These are phyloP conservation scores for Epichloe gansuensis DNA, from an alignment of 2,329 filamentous ascomycete genomes.

Conservation along the genomic window DNA sequence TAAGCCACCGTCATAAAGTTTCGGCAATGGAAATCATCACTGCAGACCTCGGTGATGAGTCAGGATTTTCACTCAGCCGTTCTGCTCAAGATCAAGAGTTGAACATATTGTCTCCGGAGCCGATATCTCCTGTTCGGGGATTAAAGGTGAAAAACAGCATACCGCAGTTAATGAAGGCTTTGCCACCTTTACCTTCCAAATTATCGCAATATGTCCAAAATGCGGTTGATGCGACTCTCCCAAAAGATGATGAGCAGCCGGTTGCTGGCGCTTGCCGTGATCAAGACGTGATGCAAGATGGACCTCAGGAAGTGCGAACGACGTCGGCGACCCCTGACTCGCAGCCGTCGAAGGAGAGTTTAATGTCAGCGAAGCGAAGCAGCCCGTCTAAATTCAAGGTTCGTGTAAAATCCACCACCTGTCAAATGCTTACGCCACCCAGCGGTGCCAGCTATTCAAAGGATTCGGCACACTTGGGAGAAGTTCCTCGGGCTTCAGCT, in stretches of 20 bases:
- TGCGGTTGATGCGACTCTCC: not conserved
- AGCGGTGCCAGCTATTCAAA: not conserved
- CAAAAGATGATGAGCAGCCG: not conserved
- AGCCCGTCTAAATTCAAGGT: conserved; percentile 18
- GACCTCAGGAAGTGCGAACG: not conserved
- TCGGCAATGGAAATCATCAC: conserved; percentile 14
- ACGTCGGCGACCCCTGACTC: too few relatives aligned
- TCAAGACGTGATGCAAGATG: not conserved
- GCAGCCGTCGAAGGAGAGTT: not conserved
- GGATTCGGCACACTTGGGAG: not conserved
- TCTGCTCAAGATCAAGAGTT: conserved; percentile 9
- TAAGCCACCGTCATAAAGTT: conserved; percentile 14
- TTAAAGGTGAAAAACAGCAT: conserved; percentile 37
- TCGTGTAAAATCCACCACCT: conserved; percentile 14
- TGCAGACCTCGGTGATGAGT: conserved; percentile 5
- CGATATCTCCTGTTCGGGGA: conserved; percentile 33
- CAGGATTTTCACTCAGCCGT: not conserved
- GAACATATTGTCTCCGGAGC: conserved; percentile 33
- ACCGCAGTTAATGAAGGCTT: conserved; percentile 39
- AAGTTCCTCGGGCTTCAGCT: not conserved
- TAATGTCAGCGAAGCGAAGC: not conserved
- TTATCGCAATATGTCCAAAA: conserved; percentile 1
- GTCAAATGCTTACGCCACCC: conserved; percentile 2
- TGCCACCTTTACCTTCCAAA: conserved; percentile 32
- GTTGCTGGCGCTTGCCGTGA: not conserved